Evolutionary conservation across 495 filamentous ascomycete species (phyloP).

Genomic region (Aspergillus campestris): DNA sequence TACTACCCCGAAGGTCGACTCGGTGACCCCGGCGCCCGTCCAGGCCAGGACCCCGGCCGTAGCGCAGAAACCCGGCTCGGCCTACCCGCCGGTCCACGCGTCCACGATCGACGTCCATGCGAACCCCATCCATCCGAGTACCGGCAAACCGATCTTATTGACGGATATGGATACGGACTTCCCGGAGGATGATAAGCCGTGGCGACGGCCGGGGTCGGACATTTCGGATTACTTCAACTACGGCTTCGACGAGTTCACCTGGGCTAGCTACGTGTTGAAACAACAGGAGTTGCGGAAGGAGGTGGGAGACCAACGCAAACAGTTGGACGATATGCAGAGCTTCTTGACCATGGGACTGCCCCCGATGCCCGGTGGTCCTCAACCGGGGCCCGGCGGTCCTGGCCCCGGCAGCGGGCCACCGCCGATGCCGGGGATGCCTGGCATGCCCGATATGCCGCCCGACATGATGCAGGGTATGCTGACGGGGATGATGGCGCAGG

Average conservation of each 20-base stretch:
- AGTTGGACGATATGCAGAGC: conserved; percentile 81
- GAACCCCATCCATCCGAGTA: conserved; percentile 67
- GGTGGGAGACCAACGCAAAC: conserved; percentile 67
- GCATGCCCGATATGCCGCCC: conserved; percentile 62
- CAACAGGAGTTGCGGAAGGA: conserved; percentile 70
- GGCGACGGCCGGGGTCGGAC: conserved; percentile 92
- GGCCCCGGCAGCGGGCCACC: conserved; percentile 29
- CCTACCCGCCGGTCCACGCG: conserved; percentile 57
- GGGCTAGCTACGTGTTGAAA: conserved; percentile 88
- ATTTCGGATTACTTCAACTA: conserved; percentile 98
- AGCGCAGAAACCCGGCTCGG: conserved; percentile 44
- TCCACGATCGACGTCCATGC: conserved; percentile 78
- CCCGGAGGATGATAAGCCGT: conserved; percentile 75
- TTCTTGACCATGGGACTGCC: conserved; percentile 71
- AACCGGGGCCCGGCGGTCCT: conserved; percentile 26
- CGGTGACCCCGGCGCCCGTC: conserved; percentile 32
- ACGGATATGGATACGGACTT: conserved; percentile 79
- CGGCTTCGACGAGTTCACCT: conserved; percentile 98
- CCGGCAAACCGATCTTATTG: conserved; percentile 60
- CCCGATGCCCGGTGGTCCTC: conserved; percentile 56
- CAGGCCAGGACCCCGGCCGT: conserved; percentile 26
- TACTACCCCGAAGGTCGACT: conserved; percentile 38
- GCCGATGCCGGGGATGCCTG: conserved; percentile 57
- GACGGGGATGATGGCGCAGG: conserved; percentile 69
- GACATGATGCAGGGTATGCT: conserved; percentile 78